Evolutionary conservation across 768 basidiomycete species (phyloP), one percentile per base, ranked within the genome.

Genomic region (Collybia nuda): DNA sequence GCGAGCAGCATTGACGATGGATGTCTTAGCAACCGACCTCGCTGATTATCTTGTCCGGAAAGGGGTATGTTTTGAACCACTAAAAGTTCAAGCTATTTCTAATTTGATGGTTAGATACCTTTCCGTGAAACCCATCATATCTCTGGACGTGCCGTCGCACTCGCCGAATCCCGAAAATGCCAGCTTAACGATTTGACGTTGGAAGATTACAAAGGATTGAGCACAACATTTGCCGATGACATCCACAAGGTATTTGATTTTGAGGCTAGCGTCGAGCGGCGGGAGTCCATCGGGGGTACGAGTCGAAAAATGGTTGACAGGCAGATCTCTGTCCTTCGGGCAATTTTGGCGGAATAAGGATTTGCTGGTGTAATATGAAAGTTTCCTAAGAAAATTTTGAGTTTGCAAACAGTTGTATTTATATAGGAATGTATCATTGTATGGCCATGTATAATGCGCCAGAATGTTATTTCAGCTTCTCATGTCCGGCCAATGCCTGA

Each of bases 91-190:
- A 36, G 21, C 41, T 44, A 44, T 37, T 40, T 36, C 35, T 8
- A 23, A 17, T 22, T 35, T 42, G n/a, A 41, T 43, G 28, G 54
- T 28, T 40, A 45, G 95, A 90, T 94, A 38, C 97, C 97, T 6
- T 98, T 99, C 84, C 87, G 97, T 39, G 93, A 98, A 70, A 99
- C 97, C 1, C 97, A 99, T 65, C 97, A 99, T 67, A 85, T 99
- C 58, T 98, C 97, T 3, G 97, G 97, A 3, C 86, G 93, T 12
- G 94, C 96, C 17, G 96, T 99, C 40, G 94, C 96, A 1, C 77
- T 98, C 35, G 96, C 96, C 0, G 97, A 99, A 67, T 74, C 85
- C 38, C 81, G 84, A 28, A 78, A 80, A 52, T 86, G 88, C 59
- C 88, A 91, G 60, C 77, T 99, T 37, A 85, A 91, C 55, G 84